A percentile compares a stretch with the other conserved stretches of the same genome.
Conservation (phyloP, 2,329 filamentous ascomycete species). For the Trematosphaeria pertusa region DNA sequence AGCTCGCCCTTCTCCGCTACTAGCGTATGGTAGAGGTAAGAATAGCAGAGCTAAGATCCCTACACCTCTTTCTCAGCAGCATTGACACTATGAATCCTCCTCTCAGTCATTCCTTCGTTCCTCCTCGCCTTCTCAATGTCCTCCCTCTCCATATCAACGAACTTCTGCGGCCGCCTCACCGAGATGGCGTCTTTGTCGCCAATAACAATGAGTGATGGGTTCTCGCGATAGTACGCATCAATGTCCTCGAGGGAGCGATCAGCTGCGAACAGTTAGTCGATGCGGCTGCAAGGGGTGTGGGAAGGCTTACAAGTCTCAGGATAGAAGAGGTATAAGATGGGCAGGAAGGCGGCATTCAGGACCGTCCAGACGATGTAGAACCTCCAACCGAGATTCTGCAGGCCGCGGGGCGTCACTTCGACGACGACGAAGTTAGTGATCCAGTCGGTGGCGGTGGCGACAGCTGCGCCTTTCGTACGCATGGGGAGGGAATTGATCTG, state of each 20-base stretch:
- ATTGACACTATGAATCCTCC: neutral
- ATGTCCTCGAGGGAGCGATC: neutral
- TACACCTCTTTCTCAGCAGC: too few relatives aligned
- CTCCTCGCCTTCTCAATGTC: constrained; percentile 10
- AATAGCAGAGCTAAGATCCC: too few relatives aligned
- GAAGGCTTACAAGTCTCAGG: constrained; percentile 55
- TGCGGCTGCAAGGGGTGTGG: neutral
- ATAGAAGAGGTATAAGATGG: constrained; percentile 55
- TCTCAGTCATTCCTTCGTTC: neutral
- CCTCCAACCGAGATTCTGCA: neutral
- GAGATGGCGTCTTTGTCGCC: neutral
- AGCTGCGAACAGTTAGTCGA: neutral
- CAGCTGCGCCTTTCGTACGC: constrained; percentile 14
- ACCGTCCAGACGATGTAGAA: constrained; percentile 16
- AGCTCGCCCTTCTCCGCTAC: too few relatives aligned
- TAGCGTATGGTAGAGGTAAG: too few relatives aligned
- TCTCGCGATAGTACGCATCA: neutral
- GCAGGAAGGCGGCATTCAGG: constrained; percentile 43
- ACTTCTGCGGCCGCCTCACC: neutral
- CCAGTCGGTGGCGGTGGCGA: constrained; percentile 15
- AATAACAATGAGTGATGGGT: neutral
- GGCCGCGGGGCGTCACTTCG: constrained; percentile 8
- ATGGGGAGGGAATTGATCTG: constrained; percentile 12
- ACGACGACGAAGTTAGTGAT: constrained; percentile 14
- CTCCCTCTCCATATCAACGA: constrained; percentile 4